These are phyloP conservation scores for Candida adriatica DNA, from an alignment of 805 yeast species.

Conservation along the genomic window DNA sequence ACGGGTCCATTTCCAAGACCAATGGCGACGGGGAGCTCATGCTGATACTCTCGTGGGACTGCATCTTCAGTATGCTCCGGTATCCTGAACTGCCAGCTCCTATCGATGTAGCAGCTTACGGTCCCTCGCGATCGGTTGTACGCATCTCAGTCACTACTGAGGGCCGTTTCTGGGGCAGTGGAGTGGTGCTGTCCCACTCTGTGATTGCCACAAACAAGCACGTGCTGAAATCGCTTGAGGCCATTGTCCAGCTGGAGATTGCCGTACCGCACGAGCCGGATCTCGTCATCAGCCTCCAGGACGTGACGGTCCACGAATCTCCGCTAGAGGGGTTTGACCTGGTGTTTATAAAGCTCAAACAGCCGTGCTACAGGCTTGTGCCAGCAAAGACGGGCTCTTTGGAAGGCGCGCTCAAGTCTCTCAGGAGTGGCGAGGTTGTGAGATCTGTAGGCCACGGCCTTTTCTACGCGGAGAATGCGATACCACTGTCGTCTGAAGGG, in stretches of 20 bases:
- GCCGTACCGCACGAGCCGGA: slow-evolving; percentile 7
- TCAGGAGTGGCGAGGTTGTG: slow-evolving; percentile 14
- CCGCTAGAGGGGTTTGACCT: slow-evolving; percentile 23
- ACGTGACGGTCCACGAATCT: slow-evolving; percentile 10
- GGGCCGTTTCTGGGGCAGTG: slow-evolving; percentile 25
- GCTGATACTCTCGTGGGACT: slow-evolving; percentile 21
- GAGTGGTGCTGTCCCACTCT: slow-evolving; percentile 14
- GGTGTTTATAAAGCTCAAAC: slow-evolving; percentile 16
- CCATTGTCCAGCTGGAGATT: slow-evolving; percentile 9
- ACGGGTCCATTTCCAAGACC: slow-evolving; percentile 17
- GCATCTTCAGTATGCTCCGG: slow-evolving; percentile 12
- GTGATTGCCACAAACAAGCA: slow-evolving; percentile 22
- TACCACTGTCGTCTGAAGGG: slow-evolving; percentile 21
- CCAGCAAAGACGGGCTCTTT: slow-evolving; percentile 11
- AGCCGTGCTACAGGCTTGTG: slow-evolving; percentile 2
- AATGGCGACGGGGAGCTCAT: slow-evolving; percentile 26
- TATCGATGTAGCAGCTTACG: slow-evolving; percentile 1
- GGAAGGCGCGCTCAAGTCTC: slow-evolving; percentile 2
- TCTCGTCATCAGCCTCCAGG: slow-evolving; percentile 3
- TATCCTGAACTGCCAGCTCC: slow-evolving; percentile 6
- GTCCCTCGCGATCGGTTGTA: slow-evolving; percentile 17
- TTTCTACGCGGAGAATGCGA: slow-evolving; percentile 10
- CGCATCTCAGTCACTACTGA: slow-evolving; percentile 16
- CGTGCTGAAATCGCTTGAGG: slow-evolving; percentile 16
- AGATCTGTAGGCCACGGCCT: slow-evolving; percentile 23